A percentile compares a stretch with the other conserved stretches of the same genome.
phyloP scores from a whole-genome alignment of 2,329 filamentous ascomycete genomes.

The Endothia cerciana region DNA sequence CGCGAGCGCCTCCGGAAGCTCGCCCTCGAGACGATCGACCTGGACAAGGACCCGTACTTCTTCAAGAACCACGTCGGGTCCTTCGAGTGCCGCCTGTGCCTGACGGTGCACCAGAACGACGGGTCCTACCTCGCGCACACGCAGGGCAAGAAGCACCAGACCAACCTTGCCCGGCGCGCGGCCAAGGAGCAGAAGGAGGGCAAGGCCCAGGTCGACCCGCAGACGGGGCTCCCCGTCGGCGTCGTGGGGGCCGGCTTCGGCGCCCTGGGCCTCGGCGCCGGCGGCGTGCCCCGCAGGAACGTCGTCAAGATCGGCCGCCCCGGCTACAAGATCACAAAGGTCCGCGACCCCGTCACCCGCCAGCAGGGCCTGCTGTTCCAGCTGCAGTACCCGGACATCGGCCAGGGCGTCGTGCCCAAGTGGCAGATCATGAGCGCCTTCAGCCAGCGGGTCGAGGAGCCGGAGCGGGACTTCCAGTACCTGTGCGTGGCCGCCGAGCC shows the following conservation, averaged over 20 bases:
- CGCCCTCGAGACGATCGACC: conserved; percentile 96
- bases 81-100: conserved; percentile 95
- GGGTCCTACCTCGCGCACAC: conserved; percentile 98
- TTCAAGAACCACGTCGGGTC: conserved; percentile 99
- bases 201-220: conserved; percentile 68
- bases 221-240: conserved; percentile 72
- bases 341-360: conserved; percentile 82
- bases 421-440: conserved; percentile 98
- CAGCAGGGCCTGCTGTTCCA: conserved; percentile 95
- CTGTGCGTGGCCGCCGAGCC: conserved; percentile 93
- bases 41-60: conserved; percentile 99
- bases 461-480: conserved; percentile 94
- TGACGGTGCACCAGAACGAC: conserved; percentile 98
- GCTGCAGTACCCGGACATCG: conserved; percentile 91
- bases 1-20: conserved; percentile 97
- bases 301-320: conserved; percentile 93
- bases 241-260: conserved; percentile 72
- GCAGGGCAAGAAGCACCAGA: conserved; percentile 98
- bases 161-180: conserved; percentile 91
- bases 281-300: conserved; percentile 70
- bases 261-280: conserved; percentile 56
- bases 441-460: conserved; percentile 92
- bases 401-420: conserved; percentile 72
- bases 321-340: conserved; percentile 97
- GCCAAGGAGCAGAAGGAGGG: conserved; percentile 95